These are phyloP conservation scores for Leptographium flavum DNA, from an alignment of 2,329 filamentous ascomycete species.

Conservation along the genomic window DNA sequence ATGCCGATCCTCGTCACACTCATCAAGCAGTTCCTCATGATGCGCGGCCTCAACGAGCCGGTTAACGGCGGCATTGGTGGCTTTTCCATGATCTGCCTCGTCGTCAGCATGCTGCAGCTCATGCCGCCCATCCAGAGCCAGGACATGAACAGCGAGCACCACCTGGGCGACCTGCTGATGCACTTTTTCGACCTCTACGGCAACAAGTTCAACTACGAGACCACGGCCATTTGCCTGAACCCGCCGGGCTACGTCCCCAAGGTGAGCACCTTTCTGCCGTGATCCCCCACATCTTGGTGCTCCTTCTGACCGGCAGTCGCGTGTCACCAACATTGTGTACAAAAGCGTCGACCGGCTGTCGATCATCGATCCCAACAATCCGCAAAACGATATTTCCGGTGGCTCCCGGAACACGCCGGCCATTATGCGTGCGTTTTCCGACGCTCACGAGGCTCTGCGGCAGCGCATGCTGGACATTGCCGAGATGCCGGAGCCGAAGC, in stretches of 20 bases:
- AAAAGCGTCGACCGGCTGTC: slow-evolving; percentile 55
- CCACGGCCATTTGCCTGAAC: slow-evolving; percentile 59
- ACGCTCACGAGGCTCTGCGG: slow-evolving; percentile 44
- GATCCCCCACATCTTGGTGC: neutral
- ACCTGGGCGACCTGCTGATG: slow-evolving; percentile 70
- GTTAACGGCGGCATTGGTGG: slow-evolving; percentile 83
- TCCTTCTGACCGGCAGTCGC: slow-evolving; percentile 20
- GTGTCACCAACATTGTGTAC: slow-evolving; percentile 33
- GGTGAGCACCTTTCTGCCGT: slow-evolving; percentile 28
- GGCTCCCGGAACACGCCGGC: slow-evolving; percentile 58
- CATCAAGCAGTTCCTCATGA: slow-evolving; percentile 83
- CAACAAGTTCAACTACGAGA: slow-evolving; percentile 57
- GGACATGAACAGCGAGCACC: slow-evolving; percentile 42
- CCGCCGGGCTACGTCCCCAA: slow-evolving; percentile 66
- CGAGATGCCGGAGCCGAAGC: slow-evolving; percentile 15
- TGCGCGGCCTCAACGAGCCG: slow-evolving; percentile 85
- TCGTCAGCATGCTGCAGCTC: slow-evolving; percentile 75
- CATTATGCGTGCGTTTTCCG: slow-evolving; percentile 56
- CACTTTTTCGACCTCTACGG: slow-evolving; percentile 87
- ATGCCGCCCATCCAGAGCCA: slow-evolving; percentile 56
- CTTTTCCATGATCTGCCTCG: slow-evolving; percentile 86
- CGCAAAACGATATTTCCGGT: slow-evolving; percentile 77
- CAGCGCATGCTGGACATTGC: slow-evolving; percentile 41
- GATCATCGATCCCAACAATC: slow-evolving; percentile 84
- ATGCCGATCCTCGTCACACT: slow-evolving; percentile 79